Conservation (phyloP, 2,329 filamentous ascomycete species). For the Fusarium graminum region DNA sequence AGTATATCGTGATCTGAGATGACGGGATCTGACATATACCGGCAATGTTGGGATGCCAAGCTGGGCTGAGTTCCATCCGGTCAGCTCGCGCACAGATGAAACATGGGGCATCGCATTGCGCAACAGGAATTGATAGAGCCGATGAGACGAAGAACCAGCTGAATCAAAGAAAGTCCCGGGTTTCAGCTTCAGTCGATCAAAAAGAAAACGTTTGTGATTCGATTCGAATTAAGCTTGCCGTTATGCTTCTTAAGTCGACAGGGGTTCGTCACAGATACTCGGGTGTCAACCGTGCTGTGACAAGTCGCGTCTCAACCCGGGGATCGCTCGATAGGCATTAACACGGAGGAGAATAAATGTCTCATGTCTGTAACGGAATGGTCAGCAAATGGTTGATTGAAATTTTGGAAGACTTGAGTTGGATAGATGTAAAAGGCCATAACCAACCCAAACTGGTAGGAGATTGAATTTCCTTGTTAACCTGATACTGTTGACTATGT, state of each 20-base stretch:
- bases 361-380: slow-evolving; percentile 24
- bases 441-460: too few species aligned
- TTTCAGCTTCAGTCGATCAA: neutral
- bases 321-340: slow-evolving; percentile 21
- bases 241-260: slow-evolving; percentile 31
- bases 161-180: neutral
- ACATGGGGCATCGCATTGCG: slow-evolving; percentile 12
- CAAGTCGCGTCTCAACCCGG: slow-evolving; percentile 13
- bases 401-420: neutral
- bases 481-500: neutral
- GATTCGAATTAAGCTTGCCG: slow-evolving; percentile 18
- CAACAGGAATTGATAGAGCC: neutral
- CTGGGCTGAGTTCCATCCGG: slow-evolving; percentile 23
- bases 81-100: slow-evolving; percentile 7
- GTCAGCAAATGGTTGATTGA: neutral
- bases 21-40: slow-evolving; percentile 2
- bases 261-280: slow-evolving; percentile 18
- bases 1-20: neutral
- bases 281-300: neutral
- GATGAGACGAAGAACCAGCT: neutral
- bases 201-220: neutral
- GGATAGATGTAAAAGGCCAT: too few species aligned
- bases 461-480: too few species aligned
- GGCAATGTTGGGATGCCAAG: slow-evolving; percentile 17
- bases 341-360: slow-evolving; percentile 12